Evolutionary conservation across 1,284 basidiomycete species (phyloP), one percentile per base, ranked within the genome.

Genomic region (Microstroma glucosiphilum): DNA sequence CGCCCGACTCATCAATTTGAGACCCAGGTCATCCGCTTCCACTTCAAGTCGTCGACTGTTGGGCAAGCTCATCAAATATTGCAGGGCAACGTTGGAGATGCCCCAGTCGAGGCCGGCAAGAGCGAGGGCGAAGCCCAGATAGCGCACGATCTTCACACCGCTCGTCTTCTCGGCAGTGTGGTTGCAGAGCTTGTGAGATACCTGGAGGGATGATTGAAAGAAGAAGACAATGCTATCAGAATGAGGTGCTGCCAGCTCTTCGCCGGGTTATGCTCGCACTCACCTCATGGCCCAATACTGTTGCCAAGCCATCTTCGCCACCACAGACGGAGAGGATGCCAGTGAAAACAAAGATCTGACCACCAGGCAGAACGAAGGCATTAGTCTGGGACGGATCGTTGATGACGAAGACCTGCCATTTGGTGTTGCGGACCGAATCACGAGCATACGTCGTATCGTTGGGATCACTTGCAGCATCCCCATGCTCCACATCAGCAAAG

Each of bases 271-370:
- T 9, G 30, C 30, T 37, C 17, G 17, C 12, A 17, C 55, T 6
- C 84, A 55, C 65, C 87, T 91, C 91, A 79, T 96, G 92, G 1
- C 90, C 86, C 1, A 96, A 81, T 1, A 96, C 88, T 7, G 89
- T 88, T 0, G 93, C 91, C 0, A 97, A 81, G 0, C 91, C 92
- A 66, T 89, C 84, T 67, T 92, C 89, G 66, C 91, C 87, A 64
- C 82, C 82, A 56, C 87, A 88, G 6, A 93, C 82, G 0, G 90
- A 91, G 8, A 96, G 79, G 57, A 96, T 91, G 0, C 92, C 92
- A 0, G 89, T 72, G 51, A 91, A 96, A 1, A 96, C 89, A 58
- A 93, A 86, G 67, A 96, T 88, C 68, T 86, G 86, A 19, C 84
- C 84, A 3, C 87, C 87, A 43, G 88, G 89, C 1, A 84, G 80